These are phyloP conservation scores for Diplodia intermedia DNA, from an alignment of 2,329 filamentous ascomycete species.

Conservation along the genomic window DNA sequence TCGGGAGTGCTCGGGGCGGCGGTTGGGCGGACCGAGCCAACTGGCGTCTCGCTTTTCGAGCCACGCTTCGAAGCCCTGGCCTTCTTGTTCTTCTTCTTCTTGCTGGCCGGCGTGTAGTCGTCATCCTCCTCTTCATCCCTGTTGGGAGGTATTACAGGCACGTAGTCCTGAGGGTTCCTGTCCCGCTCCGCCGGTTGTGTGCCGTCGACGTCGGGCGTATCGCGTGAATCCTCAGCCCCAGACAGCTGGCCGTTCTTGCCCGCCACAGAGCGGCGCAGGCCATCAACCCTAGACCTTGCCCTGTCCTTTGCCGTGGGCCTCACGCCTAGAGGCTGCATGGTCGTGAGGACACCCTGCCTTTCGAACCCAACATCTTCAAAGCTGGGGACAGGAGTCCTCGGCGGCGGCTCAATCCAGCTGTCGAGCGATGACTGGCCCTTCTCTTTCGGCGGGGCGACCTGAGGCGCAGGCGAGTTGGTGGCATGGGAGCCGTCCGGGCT, in stretches of 20 bases:
- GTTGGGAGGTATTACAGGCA: constrained; percentile 41
- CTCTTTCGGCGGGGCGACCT: constrained; percentile 39
- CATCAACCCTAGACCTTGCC: constrained; percentile 58
- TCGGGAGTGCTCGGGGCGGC: constrained; percentile 28
- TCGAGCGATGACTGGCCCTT: constrained; percentile 51
- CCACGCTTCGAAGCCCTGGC: constrained; percentile 17
- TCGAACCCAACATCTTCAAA: constrained; percentile 79
- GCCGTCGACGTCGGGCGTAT: constrained; percentile 54
- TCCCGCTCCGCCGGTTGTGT: constrained; percentile 39
- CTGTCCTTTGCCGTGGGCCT: constrained; percentile 70
- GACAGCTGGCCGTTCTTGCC: constrained; percentile 51
- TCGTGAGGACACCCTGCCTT: constrained; percentile 77
- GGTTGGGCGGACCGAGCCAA: constrained; percentile 16
- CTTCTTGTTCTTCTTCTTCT: constrained; percentile 41
- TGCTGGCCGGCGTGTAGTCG: constrained; percentile 52
- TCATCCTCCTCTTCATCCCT: constrained; percentile 56
- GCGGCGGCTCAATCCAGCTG: constrained; percentile 64
- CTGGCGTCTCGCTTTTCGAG: constrained; percentile 28
- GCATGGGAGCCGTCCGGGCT: constrained; percentile 29
- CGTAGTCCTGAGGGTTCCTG: constrained; percentile 42
- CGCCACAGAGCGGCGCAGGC: constrained; percentile 50
- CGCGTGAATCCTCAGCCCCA: constrained; percentile 50
- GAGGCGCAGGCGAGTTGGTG: constrained; percentile 41
- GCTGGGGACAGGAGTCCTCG: constrained; percentile 65
- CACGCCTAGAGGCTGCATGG: constrained; percentile 82